Base-by-base conservation (phyloP, 1,284 basidiomycete genomes). In the Mycena citricolor region DNA sequence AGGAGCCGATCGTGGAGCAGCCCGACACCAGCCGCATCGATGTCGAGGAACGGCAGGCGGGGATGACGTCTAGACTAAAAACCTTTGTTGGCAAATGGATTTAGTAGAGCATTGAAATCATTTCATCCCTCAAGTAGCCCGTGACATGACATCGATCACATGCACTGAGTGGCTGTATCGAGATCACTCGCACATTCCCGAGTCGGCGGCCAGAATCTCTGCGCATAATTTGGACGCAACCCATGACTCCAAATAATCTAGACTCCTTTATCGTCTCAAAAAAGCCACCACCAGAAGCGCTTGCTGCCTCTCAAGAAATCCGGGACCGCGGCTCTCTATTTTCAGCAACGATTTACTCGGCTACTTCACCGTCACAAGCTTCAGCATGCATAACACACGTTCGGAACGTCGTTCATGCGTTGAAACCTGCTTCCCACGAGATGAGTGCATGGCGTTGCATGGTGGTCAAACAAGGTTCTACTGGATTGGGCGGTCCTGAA, bases 391-490 rank as follows among this genome's bases (percentile, higher is more conserved):
- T 76, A 14, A 64, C 69, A 29, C 70, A 85, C 55, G 62, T 81
- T 26, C 74, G 71, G 46, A 60, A 75, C 45, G 72, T 81, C 39
- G 57, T 76, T 1, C 80, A 85, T 55, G 70, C 67, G 6, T 51
- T 66, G 17, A 76, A 72, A 34, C 74, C 71, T 17, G 79, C 85
- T n/a, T 67, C 78, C 26, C 79, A 91, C 60, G 77, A 88, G 62
- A 81, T 89, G 42, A 64, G 76, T 36, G 84, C 82, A 11, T 85
- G 85, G 83, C 71, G 90, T 46, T 83, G 81, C 57, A 86, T 91
- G 79, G 70, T 73, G 1, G 65, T 87, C 42, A 87, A 83, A 63
- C 57, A 68, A 5, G 84, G 83, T 7, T 72, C 71, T 52, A 80
- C 77, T 11, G 87, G 88, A 1, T 64, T 86, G 24, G 71, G 69